These are phyloP conservation scores for Fistulifera pelliculosa DNA, from an alignment of 108 stramenopile genomes.

Conservation along the genomic window DNA sequence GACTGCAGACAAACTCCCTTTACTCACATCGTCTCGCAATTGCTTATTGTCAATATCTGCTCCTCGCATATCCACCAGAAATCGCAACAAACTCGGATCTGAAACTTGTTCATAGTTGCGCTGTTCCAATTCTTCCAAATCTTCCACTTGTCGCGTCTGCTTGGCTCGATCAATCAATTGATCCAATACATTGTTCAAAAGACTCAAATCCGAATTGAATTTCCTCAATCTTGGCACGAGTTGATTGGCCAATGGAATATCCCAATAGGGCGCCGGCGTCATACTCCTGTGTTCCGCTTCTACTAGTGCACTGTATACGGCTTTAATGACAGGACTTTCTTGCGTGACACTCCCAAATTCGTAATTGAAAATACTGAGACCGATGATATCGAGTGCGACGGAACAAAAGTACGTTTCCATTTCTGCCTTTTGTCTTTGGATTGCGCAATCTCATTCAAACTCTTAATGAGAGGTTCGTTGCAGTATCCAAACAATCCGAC, in stretches of 20 bases:
- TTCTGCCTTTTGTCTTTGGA: slow-evolving; percentile 57
- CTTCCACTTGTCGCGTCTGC: slow-evolving; percentile 61
- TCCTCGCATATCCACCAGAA: slow-evolving; percentile 93
- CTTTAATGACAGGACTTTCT: slow-evolving; percentile 84
- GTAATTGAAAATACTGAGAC: slow-evolving; percentile 89
- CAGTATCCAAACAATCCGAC: slow-evolving; percentile 87
- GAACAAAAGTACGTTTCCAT: slow-evolving; percentile 91
- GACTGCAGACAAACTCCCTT: neutral
- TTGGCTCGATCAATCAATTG: slow-evolving; percentile 81
- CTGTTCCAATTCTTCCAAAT: slow-evolving; percentile 87
- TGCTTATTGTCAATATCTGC: slow-evolving; percentile 90
- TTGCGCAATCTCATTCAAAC: slow-evolving; percentile 41
- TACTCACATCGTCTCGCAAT: slow-evolving; percentile 74
- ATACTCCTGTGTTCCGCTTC: slow-evolving; percentile 93
- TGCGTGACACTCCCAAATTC: slow-evolving; percentile 86
- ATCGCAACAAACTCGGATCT: slow-evolving; percentile 88
- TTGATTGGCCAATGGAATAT: slow-evolving; percentile 84
- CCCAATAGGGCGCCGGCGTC: slow-evolving; percentile 95
- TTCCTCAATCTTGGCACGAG: slow-evolving; percentile 86
- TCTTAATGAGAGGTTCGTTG: slow-evolving; percentile 69
- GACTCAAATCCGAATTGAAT: slow-evolving; percentile 82
- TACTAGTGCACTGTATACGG: slow-evolving; percentile 86
- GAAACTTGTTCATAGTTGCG: slow-evolving; percentile 82
- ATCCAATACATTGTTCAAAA: slow-evolving; percentile 85
- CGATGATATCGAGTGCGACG: slow-evolving; percentile 91